Percentiles rank a stretch among this genome's conserved stretches.
These are phyloP conservation scores for Eutrema yunnanense DNA, from an alignment of 345 rosid species.

Conservation along the genomic window DNA sequence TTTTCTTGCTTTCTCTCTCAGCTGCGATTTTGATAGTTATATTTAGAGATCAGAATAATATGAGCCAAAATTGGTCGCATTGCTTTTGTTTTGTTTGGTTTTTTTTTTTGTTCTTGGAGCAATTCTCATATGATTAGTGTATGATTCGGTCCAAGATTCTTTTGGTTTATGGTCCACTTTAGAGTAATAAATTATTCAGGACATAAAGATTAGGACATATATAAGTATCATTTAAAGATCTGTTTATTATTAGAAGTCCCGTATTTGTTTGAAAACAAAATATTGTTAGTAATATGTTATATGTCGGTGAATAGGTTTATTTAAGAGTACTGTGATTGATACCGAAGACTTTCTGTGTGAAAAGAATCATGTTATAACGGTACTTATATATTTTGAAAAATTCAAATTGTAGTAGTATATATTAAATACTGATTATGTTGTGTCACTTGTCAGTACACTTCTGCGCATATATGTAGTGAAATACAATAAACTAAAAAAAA, in stretches of 20 bases:
- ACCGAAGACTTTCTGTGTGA: constrained; percentile 21
- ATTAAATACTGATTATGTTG: neutral
- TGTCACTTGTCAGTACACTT: too few relatives aligned
- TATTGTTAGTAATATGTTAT: neutral
- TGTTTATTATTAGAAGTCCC: neutral
- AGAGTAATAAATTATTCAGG: neutral
- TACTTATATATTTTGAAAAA: neutral
- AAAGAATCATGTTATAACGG: constrained; percentile 14
- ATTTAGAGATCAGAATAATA: neutral
- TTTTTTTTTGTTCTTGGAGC: neutral
- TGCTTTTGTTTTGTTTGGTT: neutral
- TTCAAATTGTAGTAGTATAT: neutral
- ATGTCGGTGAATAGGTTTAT: constrained; percentile 7
- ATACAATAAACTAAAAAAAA: neutral
- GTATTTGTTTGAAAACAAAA: neutral
- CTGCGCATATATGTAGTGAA: neutral
- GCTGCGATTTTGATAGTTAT: neutral
- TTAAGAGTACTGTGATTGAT: neutral
- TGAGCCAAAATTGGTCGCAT: neutral
- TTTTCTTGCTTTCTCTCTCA: too few relatives aligned
- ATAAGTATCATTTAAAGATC: constrained; percentile 4
- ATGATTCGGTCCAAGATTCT: constrained; percentile 22
- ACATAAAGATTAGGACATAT: constrained; percentile 14
- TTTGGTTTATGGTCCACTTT: constrained; percentile 11
- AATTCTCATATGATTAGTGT: constrained; percentile 21